phyloP scores from a whole-genome alignment of 169 alveolate species.

The Neospora caninum region DNA sequence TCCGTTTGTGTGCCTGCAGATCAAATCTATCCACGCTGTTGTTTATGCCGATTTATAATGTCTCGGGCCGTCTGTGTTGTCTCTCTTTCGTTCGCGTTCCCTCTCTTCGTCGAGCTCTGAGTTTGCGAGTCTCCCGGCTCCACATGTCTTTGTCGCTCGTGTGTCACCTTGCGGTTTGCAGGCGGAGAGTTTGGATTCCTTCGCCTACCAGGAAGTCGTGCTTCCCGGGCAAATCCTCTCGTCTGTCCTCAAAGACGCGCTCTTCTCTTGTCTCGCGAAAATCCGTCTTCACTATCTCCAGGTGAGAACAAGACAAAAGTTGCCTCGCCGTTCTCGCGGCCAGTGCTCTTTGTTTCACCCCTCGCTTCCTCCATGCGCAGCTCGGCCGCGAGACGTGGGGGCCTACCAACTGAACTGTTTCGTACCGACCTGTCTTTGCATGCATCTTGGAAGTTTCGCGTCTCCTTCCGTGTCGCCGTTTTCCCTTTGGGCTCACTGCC shows the following conservation, averaged over 20 bases:
- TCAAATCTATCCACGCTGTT: too few species aligned
- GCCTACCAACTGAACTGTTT: not conserved
- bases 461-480: not conserved
- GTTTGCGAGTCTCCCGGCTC: too few species aligned
- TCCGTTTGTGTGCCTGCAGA: too few species aligned
- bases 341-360: too few species aligned
- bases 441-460: not conserved
- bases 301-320: not conserved
- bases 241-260: constrained; percentile 79
- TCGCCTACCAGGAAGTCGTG: constrained; percentile 85
- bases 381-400: not conserved
- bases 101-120: too few species aligned
- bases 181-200: constrained; percentile 82
- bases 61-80: too few species aligned
- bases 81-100: too few species aligned
- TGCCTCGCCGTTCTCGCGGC: too few species aligned
- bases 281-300: constrained; percentile 55
- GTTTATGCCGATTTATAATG: too few species aligned
- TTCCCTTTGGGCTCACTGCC: not conserved
- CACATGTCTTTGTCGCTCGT: not conserved
- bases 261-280: constrained; percentile 52
- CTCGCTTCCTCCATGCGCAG: not conserved
- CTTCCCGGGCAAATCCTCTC: constrained; percentile 86
- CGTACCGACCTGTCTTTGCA: not conserved
- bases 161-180: constrained; percentile 9